Base-by-base conservation (phyloP, 2,329 filamentous ascomycete species). In the Pezicula rhizophila region DNA sequence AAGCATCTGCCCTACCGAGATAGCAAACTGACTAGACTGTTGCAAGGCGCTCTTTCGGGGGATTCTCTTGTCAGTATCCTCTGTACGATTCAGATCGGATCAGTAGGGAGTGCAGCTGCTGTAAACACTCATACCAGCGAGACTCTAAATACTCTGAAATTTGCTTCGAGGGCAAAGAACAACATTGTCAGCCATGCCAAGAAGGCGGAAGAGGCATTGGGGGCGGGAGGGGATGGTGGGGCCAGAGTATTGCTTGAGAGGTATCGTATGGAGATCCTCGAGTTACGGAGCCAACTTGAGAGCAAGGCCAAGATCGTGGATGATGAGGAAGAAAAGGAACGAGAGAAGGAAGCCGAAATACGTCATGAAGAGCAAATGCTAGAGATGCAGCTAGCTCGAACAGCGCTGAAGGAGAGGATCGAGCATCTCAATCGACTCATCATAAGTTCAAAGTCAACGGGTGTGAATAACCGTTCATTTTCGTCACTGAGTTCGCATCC, bases 101-200 rank as follows among this genome's bases (percentile, higher is more conserved):
- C 86, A 1, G 79, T 81, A 11, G 85, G 86, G 18, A 90, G 82
- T 59, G 75, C 80, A 8, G 87, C 88, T 1, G 70, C 82, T 3
- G 78, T 84, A 17, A 85, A 81, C 58, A 87, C 78, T 18, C 89
- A 96, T 61, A 89, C 87, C 0, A 79, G 80, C 15, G 93, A 99
- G 69, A 97, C 92, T 0, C 71, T 99, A 48, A 99, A 96, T 65
- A 99, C 93, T 0, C 74, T 99, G 52, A 99, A 97, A 61, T 99
- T 99, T 64, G 93, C 93, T 2, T 93, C 91, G 10, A 81, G 93
- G 60, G 93, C 93, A 40, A 96, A 96, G 76, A 99, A 99, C 69
- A 99, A 87, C 64, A 96, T 99, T 62, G 85, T 97, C 64, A 96
- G 90, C 59, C 91, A 97, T 69, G 93, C 93, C 31, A 97, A 96